Evolutionary conservation across 1,284 basidiomycete genomes (phyloP).

Genomic region (Coniferiporia weirii): DNA sequence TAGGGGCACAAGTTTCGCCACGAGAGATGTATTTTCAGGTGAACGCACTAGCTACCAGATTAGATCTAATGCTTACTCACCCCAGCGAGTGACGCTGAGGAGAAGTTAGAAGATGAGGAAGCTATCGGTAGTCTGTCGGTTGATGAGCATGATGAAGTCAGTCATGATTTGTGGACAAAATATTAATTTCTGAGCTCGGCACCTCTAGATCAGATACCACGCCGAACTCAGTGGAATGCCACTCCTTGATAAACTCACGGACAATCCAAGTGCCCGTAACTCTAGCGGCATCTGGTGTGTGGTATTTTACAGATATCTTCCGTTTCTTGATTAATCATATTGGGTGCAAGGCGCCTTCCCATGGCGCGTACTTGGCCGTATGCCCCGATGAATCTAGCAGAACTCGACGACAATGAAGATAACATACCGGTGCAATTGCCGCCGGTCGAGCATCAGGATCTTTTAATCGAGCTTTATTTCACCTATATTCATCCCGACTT

Average conservation of each 20-base stretch:
- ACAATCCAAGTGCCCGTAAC: conserved; percentile 48
- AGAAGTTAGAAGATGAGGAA: conserved; percentile 34
- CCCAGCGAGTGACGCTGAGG: conserved; percentile 10
- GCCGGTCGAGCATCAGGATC: conserved; percentile 53
- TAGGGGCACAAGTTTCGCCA: background rate
- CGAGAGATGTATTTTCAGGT: background rate
- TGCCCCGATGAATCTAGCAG: conserved; percentile 32
- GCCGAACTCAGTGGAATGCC: conserved; percentile 73
- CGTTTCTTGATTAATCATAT: background rate
- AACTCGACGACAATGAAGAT: conserved; percentile 39
- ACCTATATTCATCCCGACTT: conserved; percentile 76
- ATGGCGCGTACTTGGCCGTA: conserved; percentile 73
- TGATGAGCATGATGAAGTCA: conserved; percentile 75
- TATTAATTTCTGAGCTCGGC: background rate
- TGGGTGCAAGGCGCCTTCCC: conserved; percentile 58
- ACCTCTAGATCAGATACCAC: conserved; percentile 65
- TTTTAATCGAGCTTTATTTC: conserved; percentile 72
- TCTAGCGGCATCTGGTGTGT: conserved; percentile 10
- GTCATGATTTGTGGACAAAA: conserved; percentile 1
- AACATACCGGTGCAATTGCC: conserved; percentile 42
- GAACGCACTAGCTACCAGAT: background rate
- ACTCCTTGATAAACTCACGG: conserved; percentile 55
- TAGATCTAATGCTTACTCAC: background rate
- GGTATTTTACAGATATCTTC: too few relatives aligned
- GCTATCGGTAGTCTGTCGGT: conserved; percentile 71